Evolutionary conservation across 108 stramenopile species (phyloP), one percentile per base, ranked within the genome.

Genomic region (Chaetoceros muelleri): DNA sequence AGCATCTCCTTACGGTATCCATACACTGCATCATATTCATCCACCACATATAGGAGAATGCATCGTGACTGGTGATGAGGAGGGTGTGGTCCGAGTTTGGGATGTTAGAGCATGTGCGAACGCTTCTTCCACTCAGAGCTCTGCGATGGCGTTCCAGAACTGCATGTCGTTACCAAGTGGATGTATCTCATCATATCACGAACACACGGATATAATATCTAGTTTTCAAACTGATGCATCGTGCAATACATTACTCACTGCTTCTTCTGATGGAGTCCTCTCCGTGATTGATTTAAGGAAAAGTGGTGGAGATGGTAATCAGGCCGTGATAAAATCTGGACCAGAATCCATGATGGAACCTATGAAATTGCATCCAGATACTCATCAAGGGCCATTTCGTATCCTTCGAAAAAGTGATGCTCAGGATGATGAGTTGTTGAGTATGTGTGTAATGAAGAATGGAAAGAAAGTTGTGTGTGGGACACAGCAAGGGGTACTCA

Each of bases 391-490:
- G 5, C 34, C 34, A 40, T 40, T 40, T 40, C 34, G 34, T 53
- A 59, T 64, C 19, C 52, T 52, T 46, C 72, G 69, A 45, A 68
- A 47, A 28, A 94, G 94, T 0, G 95, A 95, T 53, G 82, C 93
- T 58, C 94, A 95, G 61, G 98, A 97, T 50, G 95, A 96, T 53
- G 98, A 99, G 70, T 62, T 99, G 21, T 75, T 95, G 5, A 85
- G 80, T 26, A 29, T 96, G 0, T 46, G 55, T 7, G 61, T 95
- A 10, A 66, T 98, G 31, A 95, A 96, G 65, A 48, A 84, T 55
- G 90, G 90, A 5, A 66, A 63, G 29, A 96, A 93, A 58, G 71
- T 99, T 1, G 69, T 96, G 0, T 78, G 78, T 57, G 95, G 95
- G 7, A 87, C 90, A 17, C 87, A 94, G 55, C 76, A 85, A 29